Percentiles rank a stretch among this genome's conserved stretches.
These are phyloP conservation scores for Linum trigynum DNA, from an alignment of 345 rosid species.

Conservation along the genomic window DNA sequence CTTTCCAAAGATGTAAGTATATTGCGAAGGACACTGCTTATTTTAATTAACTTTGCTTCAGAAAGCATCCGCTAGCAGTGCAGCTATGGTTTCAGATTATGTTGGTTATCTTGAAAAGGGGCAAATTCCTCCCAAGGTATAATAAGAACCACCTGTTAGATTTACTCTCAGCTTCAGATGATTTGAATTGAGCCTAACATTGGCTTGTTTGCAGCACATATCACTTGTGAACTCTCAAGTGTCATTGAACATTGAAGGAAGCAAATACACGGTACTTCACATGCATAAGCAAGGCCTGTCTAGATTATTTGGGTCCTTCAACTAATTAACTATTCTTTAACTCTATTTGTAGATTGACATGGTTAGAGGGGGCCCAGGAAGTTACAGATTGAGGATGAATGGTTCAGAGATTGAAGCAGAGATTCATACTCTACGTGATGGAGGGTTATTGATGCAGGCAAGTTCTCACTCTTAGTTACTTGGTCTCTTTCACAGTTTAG, in stretches of 20 bases:
- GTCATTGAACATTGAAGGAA: conserved; percentile 96
- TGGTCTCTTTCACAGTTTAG: neutral
- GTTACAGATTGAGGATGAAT: conserved; percentile 81
- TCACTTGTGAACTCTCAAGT: conserved; percentile 95
- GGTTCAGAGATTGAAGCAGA: conserved; percentile 87
- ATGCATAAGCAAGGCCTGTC: neutral
- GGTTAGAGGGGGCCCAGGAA: conserved; percentile 92
- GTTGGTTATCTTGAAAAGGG: conserved; percentile 98
- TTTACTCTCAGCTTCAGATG: conserved; percentile 5
- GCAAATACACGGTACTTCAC: conserved; percentile 69
- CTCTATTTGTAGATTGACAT: conserved; percentile 57
- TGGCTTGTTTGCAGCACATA: conserved; percentile 61
- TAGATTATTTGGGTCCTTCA: neutral
- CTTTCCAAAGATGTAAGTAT: neutral
- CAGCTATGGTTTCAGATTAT: conserved; percentile 94
- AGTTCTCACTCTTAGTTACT: conserved; percentile 15
- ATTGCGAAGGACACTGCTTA: neutral
- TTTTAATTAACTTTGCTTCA: conserved; percentile 27
- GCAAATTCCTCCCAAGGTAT: conserved; percentile 99
- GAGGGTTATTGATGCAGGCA: conserved; percentile 99
- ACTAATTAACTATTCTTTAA: neutral
- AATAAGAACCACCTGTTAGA: neutral
- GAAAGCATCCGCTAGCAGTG: conserved; percentile 97
- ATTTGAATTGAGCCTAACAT: conserved; percentile 15
- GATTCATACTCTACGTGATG: conserved; percentile 97